Evolutionary conservation across 805 yeast genomes (phyloP).

Genomic region (Candida michaelii): DNA sequence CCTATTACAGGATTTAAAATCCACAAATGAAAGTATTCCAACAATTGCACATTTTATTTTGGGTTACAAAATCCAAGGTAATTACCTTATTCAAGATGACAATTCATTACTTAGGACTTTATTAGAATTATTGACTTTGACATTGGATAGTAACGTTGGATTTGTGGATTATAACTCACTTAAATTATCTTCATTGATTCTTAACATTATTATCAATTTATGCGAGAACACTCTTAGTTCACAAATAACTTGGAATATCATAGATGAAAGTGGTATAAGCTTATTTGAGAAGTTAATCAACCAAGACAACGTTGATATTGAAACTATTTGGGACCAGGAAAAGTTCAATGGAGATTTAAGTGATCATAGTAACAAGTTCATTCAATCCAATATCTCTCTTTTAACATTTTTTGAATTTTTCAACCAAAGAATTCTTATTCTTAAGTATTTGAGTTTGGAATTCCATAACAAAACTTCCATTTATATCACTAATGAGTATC

Average conservation of each 20-base stretch:
- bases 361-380: slow-evolving; percentile 20
- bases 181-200: slow-evolving; percentile 53
- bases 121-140: slow-evolving; percentile 47
- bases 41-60: slow-evolving; percentile 72
- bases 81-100: slow-evolving; percentile 54
- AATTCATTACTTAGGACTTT: slow-evolving; percentile 54
- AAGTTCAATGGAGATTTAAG: slow-evolving; percentile 42
- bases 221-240: slow-evolving; percentile 59
- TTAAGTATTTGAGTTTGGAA: slow-evolving; percentile 70
- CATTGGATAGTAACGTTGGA: slow-evolving; percentile 43
- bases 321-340: slow-evolving; percentile 55
- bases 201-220: slow-evolving; percentile 64
- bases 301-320: slow-evolving; percentile 54
- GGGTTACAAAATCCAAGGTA: slow-evolving; percentile 60
- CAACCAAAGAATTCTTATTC: slow-evolving; percentile 55
- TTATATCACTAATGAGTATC: slow-evolving; percentile 52
- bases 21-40: slow-evolving; percentile 28
- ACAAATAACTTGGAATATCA: slow-evolving; percentile 45
- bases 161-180: slow-evolving; percentile 50
- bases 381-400: slow-evolving; percentile 34
- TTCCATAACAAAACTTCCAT: slow-evolving; percentile 59
- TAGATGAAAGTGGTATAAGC: slow-evolving; percentile 44
- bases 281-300: slow-evolving; percentile 53
- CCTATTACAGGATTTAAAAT: slow-evolving; percentile 46
- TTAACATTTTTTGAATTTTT: slow-evolving; percentile 63